phyloP scores from a whole-genome alignment of 495 filamentous ascomycete species.

The Penicillium pulvis region DNA sequence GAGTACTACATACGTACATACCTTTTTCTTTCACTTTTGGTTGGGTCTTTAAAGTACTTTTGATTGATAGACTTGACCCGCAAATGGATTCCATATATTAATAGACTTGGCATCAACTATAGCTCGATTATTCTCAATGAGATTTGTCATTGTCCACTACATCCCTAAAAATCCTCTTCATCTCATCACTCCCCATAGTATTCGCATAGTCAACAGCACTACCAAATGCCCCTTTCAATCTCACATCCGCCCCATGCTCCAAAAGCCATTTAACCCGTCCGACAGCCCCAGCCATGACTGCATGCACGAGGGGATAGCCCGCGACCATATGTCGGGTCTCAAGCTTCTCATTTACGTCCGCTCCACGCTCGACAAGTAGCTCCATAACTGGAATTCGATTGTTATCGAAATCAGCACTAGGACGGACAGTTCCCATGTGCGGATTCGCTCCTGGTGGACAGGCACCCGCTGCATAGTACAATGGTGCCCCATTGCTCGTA shows the following conservation, averaged over 20 bases:
- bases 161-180: constrained; percentile 4
- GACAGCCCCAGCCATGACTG: constrained; percentile 33
- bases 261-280: constrained; percentile 37
- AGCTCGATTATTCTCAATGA: too few species aligned
- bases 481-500: constrained; percentile 29
- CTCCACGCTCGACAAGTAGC: constrained; percentile 32
- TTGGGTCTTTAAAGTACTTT: background rate
- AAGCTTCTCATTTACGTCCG: constrained; percentile 32
- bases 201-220: constrained; percentile 14
- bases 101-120: too few species aligned
- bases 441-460: constrained; percentile 24
- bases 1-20: constrained; percentile 1
- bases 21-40: background rate
- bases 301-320: constrained; percentile 33
- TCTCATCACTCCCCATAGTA: constrained; percentile 9
- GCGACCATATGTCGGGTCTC: constrained; percentile 20
- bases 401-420: constrained; percentile 29
- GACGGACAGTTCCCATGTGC: constrained; percentile 13
- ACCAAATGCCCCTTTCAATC: constrained; percentile 17
- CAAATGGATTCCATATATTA: background rate
- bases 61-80: background rate
- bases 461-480: constrained; percentile 34
- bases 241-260: constrained; percentile 34
- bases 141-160: background rate
- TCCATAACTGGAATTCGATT: constrained; percentile 34